Evolutionary conservation across 352 stramenopile species (phyloP).

Genomic region (Thraustotheca clavata): DNA sequence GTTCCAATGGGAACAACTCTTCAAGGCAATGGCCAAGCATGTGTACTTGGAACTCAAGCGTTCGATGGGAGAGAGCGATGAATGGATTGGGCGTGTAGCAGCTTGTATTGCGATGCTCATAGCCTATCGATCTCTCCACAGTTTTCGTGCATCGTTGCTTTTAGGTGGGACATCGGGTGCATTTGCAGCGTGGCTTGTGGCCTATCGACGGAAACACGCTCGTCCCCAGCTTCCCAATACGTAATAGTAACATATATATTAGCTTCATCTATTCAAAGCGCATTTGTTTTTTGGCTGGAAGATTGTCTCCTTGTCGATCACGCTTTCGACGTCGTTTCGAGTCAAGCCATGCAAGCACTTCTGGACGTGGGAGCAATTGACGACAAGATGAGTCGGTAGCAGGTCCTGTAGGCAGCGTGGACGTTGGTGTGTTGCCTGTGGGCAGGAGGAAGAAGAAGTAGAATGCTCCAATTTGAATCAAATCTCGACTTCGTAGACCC

Average conservation of each 20-base stretch:
- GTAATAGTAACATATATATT: neutral
- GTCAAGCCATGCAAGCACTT: constrained; percentile 14
- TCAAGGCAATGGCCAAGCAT: constrained; percentile 9
- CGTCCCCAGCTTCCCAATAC: neutral
- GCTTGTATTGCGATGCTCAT: constrained; percentile 9
- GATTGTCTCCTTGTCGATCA: neutral
- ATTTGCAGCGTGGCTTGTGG: neutral
- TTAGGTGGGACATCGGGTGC: neutral
- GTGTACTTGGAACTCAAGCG: constrained; percentile 12
- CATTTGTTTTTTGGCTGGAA: neutral
- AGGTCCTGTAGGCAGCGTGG: neutral
- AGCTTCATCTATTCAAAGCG: neutral
- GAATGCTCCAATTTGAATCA: constrained; percentile 60
- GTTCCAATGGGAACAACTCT: constrained; percentile 9
- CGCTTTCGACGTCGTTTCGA: neutral
- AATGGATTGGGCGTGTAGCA: constrained; percentile 13
- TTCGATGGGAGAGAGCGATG: neutral
- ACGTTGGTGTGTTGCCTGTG: constrained; percentile 4
- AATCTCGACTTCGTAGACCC: constrained; percentile 36
- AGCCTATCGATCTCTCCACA: constrained; percentile 5
- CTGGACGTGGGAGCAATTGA: constrained; percentile 5
- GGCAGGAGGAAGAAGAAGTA: constrained; percentile 74
- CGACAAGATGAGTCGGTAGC: neutral
- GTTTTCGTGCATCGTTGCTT: constrained; percentile 7
- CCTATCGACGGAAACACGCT: constrained; percentile 2